Conservation (phyloP, 1,284 basidiomycete genomes). For the Xerocomus amazonicus region DNA sequence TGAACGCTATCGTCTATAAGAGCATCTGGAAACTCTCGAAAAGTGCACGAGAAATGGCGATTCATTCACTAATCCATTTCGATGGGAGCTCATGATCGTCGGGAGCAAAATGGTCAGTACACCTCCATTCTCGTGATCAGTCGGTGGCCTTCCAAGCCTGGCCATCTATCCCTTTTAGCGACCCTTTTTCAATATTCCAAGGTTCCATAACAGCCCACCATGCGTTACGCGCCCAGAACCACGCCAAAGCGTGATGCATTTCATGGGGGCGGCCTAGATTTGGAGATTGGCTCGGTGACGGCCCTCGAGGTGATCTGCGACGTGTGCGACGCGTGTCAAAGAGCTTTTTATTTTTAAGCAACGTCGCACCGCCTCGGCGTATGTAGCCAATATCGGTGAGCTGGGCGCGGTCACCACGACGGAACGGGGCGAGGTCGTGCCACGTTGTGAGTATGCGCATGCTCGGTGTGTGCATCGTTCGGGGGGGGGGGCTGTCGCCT, state of each 20-base stretch:
- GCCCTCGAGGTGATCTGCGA: constrained; percentile 7
- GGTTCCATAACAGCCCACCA: constrained; percentile 2
- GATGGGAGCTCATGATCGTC: constrained; percentile 1
- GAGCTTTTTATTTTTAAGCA: background rate
- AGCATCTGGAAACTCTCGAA: too few species aligned
- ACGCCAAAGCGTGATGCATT: constrained; percentile 21
- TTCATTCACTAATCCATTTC: background rate
- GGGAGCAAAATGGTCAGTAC: constrained; percentile 3
- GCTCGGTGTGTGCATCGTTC: background rate
- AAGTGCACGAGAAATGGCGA: background rate
- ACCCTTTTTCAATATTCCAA: background rate
- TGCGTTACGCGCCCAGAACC: constrained; percentile 6
- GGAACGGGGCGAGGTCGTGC: background rate
- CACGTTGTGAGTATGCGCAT: background rate
- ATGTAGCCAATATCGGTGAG: constrained; percentile 23
- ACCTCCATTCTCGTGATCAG: background rate
- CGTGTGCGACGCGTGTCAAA: constrained; percentile 18
- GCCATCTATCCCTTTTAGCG: background rate
- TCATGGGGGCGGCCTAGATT: constrained; percentile 13
- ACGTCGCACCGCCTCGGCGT: constrained; percentile 12
- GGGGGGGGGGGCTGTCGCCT: constrained; percentile 15
- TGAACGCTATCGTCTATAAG: background rate
- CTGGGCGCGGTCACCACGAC: constrained; percentile 1
- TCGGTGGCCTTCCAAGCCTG: constrained; percentile 2
- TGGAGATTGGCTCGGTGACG: constrained; percentile 16